phyloP scores from a whole-genome alignment of 441 rosid species.

The Cnidoscolus chayamansa region DNA sequence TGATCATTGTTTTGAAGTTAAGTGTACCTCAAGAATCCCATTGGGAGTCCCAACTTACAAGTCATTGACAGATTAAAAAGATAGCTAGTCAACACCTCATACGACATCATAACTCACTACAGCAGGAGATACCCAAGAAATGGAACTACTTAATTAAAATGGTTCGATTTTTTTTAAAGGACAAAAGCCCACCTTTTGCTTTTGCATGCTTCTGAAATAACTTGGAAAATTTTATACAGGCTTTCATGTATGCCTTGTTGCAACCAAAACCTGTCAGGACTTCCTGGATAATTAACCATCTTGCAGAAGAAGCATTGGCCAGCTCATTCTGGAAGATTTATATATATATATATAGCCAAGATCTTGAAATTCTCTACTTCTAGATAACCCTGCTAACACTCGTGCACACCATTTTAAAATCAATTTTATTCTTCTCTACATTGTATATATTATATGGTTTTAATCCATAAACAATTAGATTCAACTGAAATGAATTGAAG shows the following conservation, averaged over 20 bases:
- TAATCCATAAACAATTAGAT: too few species aligned
- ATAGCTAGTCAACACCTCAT: not conserved
- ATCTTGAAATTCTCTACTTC: not conserved
- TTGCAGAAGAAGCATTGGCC: constrained; percentile 7
- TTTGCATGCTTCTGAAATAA: constrained; percentile 10
- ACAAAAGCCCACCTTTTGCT: constrained; percentile 29
- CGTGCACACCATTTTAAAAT: constrained; percentile 40
- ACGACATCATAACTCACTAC: constrained; percentile 36
- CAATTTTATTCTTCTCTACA: constrained; percentile 14
- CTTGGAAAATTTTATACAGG: too few species aligned
- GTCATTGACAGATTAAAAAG: constrained; percentile 38
- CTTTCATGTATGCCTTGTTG: not conserved
- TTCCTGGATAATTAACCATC: not conserved
- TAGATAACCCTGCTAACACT: constrained; percentile 30
- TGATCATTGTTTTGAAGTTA: too few species aligned
- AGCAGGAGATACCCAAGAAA: constrained; percentile 42
- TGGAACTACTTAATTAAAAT: constrained; percentile 19
- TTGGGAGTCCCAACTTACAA: constrained; percentile 29
- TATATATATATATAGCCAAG: constrained; percentile 3
- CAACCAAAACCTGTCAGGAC: constrained; percentile 1
- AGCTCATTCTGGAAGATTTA: constrained; percentile 2
- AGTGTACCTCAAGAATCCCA: constrained; percentile 9
- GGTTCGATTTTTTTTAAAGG: constrained; percentile 22
- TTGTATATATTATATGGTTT: constrained; percentile 1
- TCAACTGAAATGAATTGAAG: too few species aligned